These are phyloP conservation scores for Verticillium alfalfae DNA, from an alignment of 2,329 filamentous ascomycete species.

Conservation along the genomic window DNA sequence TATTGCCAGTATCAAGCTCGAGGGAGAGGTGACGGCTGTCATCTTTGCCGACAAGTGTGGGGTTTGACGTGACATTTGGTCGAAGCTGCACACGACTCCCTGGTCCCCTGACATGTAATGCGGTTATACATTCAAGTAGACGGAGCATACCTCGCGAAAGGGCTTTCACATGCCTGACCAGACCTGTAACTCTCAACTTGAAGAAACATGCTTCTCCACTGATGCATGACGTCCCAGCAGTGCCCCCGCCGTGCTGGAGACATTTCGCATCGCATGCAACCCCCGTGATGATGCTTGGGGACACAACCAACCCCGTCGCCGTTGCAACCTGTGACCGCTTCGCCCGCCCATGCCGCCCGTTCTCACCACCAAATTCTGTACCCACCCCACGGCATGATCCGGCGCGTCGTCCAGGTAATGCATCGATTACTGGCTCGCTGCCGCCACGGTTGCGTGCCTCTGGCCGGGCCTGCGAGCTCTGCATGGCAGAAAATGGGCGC, in stretches of 20 bases:
- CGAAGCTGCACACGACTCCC: not conserved
- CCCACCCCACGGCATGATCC: not conserved
- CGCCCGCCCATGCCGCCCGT: not conserved
- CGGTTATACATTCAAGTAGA: too few species aligned
- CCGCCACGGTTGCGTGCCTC: not conserved
- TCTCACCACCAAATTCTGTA: too few species aligned
- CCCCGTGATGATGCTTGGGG: not conserved
- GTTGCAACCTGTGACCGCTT: not conserved
- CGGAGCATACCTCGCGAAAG: too few species aligned
- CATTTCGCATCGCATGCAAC: not conserved
- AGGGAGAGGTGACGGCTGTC: constrained; percentile 38
- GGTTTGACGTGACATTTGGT: not conserved
- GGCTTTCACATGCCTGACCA: too few species aligned
- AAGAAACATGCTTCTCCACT: too few species aligned
- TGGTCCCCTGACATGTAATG: not conserved
- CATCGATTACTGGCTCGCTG: not conserved
- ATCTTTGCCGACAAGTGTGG: constrained; percentile 37
- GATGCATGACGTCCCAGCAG: not conserved
- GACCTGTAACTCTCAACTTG: too few species aligned
- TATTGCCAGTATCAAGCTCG: constrained; percentile 33
- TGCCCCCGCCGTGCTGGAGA: too few species aligned
- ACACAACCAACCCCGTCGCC: not conserved
- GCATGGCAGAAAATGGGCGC: not conserved
- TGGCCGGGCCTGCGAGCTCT: not conserved
- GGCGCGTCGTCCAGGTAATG: not conserved